A percentile compares a stretch with the other conserved stretches of the same genome.
phyloP scores from a whole-genome alignment of 306 rosid genomes.

The Aeschynomene evenia region DNA sequence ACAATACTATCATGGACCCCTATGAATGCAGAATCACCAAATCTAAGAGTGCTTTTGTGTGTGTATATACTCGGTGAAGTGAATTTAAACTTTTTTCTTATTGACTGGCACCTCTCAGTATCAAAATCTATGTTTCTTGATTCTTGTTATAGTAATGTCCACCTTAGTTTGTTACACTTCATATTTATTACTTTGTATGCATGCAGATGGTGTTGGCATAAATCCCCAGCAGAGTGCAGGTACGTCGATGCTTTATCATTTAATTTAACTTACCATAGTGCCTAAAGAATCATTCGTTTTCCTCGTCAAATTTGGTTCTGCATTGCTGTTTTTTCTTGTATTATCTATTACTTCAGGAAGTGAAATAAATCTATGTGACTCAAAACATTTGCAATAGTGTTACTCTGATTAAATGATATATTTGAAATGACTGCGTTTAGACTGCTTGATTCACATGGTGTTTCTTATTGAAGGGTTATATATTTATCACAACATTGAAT shows the following conservation, averaged over 20 bases:
- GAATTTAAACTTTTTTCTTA: not conserved
- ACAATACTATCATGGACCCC: not conserved
- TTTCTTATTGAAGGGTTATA: not conserved
- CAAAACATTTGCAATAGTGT: not conserved
- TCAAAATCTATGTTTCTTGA: not conserved
- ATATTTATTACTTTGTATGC: not conserved
- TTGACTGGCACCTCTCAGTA: not conserved
- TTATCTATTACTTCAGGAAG: not conserved
- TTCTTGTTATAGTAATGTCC: not conserved
- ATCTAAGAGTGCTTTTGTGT: not conserved
- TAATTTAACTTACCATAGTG: not conserved
- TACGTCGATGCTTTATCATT: conserved; percentile 29
- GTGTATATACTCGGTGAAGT: not conserved
- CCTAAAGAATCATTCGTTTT: not conserved
- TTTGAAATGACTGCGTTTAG: conserved; percentile 8
- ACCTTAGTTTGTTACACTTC: not conserved
- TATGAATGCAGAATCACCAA: not conserved
- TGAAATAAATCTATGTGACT: not conserved
- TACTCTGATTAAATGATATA: conserved; percentile 11
- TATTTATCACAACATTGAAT: not conserved
- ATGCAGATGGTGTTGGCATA: conserved; percentile 82
- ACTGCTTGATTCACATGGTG: not conserved
- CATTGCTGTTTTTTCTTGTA: not conserved
- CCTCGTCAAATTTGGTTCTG: not conserved
- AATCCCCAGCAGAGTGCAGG: conserved; percentile 94